Evolutionary conservation across 257 asterid species (phyloP).

Genomic region (Jacaranda copaia): DNA sequence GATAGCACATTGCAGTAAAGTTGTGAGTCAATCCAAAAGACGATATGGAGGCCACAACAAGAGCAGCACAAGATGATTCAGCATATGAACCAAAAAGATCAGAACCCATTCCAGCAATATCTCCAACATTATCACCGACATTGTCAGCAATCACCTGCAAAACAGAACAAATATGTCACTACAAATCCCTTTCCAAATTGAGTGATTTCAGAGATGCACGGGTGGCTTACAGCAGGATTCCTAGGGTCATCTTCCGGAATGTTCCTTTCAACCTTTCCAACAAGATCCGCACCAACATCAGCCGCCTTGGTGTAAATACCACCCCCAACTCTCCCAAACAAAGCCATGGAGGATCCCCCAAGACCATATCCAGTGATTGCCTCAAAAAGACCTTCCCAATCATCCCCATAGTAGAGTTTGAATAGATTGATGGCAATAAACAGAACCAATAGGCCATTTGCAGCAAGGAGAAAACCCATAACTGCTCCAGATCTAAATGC

Average conservation of each 20-base stretch:
- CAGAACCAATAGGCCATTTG: constrained; percentile 89
- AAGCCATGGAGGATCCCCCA: constrained; percentile 98
- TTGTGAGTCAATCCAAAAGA: constrained; percentile 73
- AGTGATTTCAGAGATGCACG: not conserved
- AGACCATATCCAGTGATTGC: constrained; percentile 97
- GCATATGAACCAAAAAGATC: constrained; percentile 77
- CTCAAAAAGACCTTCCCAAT: constrained; percentile 97
- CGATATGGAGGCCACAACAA: constrained; percentile 72
- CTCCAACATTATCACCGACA: constrained; percentile 97
- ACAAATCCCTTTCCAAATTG: not conserved
- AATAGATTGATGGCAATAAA: constrained; percentile 79
- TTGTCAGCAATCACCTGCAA: constrained; percentile 93
- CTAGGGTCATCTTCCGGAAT: constrained; percentile 77
- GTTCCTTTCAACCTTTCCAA: constrained; percentile 67
- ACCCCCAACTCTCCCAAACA: constrained; percentile 97
- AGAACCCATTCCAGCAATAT: constrained; percentile 93
- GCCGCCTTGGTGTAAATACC: constrained; percentile 91
- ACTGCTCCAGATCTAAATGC: constrained; percentile 93
- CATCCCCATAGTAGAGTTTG: constrained; percentile 89
- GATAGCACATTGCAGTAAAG: constrained; percentile 82
- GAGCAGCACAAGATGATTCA: constrained; percentile 78
- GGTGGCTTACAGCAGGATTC: constrained; percentile 65
- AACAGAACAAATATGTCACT: constrained; percentile 22
- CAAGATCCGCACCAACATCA: constrained; percentile 77
- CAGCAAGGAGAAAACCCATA: constrained; percentile 98